These are phyloP conservation scores for Helotiales sp. DNA, from an alignment of 2,329 filamentous ascomycete genomes.

Conservation along the genomic window DNA sequence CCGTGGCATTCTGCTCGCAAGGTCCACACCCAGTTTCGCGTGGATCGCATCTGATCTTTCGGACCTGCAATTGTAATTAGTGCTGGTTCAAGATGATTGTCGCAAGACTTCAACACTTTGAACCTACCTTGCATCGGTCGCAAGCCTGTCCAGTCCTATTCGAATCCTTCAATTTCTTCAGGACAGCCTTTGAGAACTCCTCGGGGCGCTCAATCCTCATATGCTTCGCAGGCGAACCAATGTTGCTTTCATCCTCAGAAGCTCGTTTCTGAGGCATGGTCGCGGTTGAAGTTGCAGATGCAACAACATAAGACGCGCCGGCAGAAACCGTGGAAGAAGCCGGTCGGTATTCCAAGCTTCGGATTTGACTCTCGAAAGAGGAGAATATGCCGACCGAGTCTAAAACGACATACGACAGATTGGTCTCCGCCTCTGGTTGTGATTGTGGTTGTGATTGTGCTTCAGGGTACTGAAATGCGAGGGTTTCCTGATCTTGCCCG, in stretches of 20 bases:
- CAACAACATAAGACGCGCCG: slow-evolving; percentile 14
- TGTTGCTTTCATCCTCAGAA: slow-evolving; percentile 30
- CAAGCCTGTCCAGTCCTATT: slow-evolving; percentile 81
- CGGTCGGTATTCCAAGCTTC: slow-evolving; percentile 27
- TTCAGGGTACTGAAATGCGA: slow-evolving; percentile 2
- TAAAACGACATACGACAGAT: slow-evolving; percentile 12
- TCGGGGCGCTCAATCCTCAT: slow-evolving; percentile 40
- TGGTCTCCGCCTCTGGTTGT: slow-evolving; percentile 12
- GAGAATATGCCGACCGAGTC: not conserved
- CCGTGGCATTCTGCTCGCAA: slow-evolving; percentile 75
- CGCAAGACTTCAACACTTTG: slow-evolving; percentile 36
- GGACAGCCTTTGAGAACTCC: slow-evolving; percentile 49
- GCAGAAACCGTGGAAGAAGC: slow-evolving; percentile 36
- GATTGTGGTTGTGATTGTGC: slow-evolving; percentile 14
- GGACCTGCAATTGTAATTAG: slow-evolving; percentile 56
- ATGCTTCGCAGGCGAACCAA: slow-evolving; percentile 33
- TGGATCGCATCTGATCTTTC: slow-evolving; percentile 88
- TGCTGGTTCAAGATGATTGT: not conserved
- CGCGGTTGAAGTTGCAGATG: not conserved
- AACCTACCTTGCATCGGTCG: slow-evolving; percentile 87
- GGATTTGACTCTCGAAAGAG: slow-evolving; percentile 20
- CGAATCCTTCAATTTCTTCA: slow-evolving; percentile 58
- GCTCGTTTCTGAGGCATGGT: slow-evolving; percentile 39
- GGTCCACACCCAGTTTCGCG: slow-evolving; percentile 81
- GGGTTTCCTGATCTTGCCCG: slow-evolving; percentile 15